Evolutionary conservation across 345 rosid species (phyloP).

Genomic region (Hibiscus tridactylites): DNA sequence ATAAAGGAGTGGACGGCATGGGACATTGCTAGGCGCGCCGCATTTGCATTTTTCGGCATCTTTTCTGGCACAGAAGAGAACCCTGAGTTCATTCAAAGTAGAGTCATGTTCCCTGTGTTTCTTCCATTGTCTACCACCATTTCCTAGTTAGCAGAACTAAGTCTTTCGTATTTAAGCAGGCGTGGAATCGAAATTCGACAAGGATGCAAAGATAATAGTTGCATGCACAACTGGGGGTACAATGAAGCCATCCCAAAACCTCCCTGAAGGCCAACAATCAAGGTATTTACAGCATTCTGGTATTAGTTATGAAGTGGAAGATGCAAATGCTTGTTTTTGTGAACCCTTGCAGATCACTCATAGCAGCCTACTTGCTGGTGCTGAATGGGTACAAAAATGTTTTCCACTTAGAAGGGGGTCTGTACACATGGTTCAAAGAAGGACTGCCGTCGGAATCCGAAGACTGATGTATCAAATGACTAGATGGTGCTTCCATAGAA

Average conservation of each 20-base stretch:
- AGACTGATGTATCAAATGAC: conserved; percentile 23
- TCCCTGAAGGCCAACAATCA: conserved; percentile 14
- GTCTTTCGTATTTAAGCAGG: background rate
- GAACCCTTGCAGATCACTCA: conserved; percentile 63
- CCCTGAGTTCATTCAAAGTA: conserved; percentile 78
- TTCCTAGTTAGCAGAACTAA: conserved; percentile 1
- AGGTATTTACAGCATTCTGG: background rate
- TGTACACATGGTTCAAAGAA: conserved; percentile 77
- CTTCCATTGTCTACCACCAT: background rate
- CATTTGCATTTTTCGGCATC: conserved; percentile 94
- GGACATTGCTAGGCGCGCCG: conserved; percentile 97
- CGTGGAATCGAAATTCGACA: conserved; percentile 71
- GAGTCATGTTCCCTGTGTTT: background rate
- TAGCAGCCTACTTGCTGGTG: conserved; percentile 90
- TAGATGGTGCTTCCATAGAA: conserved; percentile 15
- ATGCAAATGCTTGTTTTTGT: conserved; percentile 1
- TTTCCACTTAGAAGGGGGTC: conserved; percentile 89
- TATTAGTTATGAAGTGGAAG: background rate
- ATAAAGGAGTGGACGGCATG: conserved; percentile 98
- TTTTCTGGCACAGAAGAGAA: conserved; percentile 97
- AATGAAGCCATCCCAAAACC: conserved; percentile 16
- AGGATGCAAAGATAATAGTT: conserved; percentile 81
- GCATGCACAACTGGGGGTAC: conserved; percentile 96
- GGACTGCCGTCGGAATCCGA: conserved; percentile 58
- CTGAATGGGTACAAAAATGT: conserved; percentile 79